Base-by-base conservation (phyloP, 805 yeast genomes). In the Yarrowia porcina region DNA sequence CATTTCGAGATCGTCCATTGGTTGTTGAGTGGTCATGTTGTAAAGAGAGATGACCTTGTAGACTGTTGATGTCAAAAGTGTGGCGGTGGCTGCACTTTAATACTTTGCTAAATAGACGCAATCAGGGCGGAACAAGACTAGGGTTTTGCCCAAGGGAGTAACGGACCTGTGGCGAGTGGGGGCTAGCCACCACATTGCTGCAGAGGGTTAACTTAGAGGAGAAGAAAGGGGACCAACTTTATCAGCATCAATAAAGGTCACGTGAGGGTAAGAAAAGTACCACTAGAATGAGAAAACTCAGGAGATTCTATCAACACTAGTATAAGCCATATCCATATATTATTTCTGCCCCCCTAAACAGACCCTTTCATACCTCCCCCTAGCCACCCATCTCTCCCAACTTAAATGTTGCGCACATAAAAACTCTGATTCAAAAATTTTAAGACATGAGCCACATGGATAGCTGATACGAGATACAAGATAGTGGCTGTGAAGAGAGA, bases 51-150 rank as follows among this genome's bases (percentile, higher is more conserved):
- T 33, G 36, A 9, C 13, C 8, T 15, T 35, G 17, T n/a, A 30
- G 6, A 27, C 4, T 45, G 52, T 8, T 30, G 32, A 18, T 6
- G n/a, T n/a, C n/a, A 30, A 47, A 52, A 52, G 35, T 52, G 59
- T 52, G 59, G 59, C 59, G 59, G 59, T 52, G 59, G 59, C 59
- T 52, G 44, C 59, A 36, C 59, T 52, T 52, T 52, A 35, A 52
- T 52, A 52, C 44, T 52, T 36, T 52, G 59, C 59, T 32, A 49
- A 49, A 21, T 49, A 52, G 59, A 52, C 59, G 33, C 42, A 36
- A 35, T 52, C 44, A 12, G 39, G n/a, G 33, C 44, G 44, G 59
- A 23, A 12, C 11, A 3, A 42, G 59, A 18, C 28, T 15, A 35
- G 38, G 59, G 59, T 32, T 36, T 36, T 36, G 44, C 59, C 27